Evolutionary conservation across 2,329 filamentous ascomycete species (phyloP), one percentile per base, ranked within the genome.

Genomic region (Tolypocladium tundrense): DNA sequence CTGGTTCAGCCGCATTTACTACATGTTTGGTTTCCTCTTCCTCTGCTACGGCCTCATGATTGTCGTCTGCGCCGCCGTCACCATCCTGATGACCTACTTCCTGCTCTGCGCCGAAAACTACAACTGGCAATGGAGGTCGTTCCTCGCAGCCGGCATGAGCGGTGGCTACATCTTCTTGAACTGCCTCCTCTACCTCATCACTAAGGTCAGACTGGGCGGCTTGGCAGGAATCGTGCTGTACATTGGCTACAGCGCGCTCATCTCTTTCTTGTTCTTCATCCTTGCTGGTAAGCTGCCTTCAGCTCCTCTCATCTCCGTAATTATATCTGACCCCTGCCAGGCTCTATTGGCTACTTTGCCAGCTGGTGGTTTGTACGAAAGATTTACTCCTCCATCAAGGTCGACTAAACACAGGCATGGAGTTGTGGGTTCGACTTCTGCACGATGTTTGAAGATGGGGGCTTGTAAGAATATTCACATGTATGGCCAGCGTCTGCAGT

Each of bases 21-120:
- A 99, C 82, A 99, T 99, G 94, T 99, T 99, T 68, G 94, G 94
- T 27, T 99, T 99, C 81, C 79, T 99, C 41, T 99, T 99, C 80
- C 82, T 99, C 58, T 97, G 92, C 80, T 99, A 96, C 69, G 92
- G 90, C 13, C 83, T 99, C 54, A 97, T 99, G 91, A 91, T 97
- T 66, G 88, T 96, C 66, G 97, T 94, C 1, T 91, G 88, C 59
- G 93, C 93, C 0, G 88, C 92, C 1, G 93, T 95, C 45, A 97
- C 94, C 1, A 87, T 97, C 10, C 78, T 99, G 21, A 87, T 97
- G 81, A 90, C 97, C 0, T 99, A 99, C 75, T 97, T 97, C 78
- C 72, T 99, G 65, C 85, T 99, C 16, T 97, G 93, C 70, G 87
- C 90, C 0, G 94, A 99, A 76, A 94, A 99, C 75, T 99, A 99